These are phyloP conservation scores for Hydrangea macrophylla DNA, from an alignment of 148 eudicot genomes.

Conservation along the genomic window DNA sequence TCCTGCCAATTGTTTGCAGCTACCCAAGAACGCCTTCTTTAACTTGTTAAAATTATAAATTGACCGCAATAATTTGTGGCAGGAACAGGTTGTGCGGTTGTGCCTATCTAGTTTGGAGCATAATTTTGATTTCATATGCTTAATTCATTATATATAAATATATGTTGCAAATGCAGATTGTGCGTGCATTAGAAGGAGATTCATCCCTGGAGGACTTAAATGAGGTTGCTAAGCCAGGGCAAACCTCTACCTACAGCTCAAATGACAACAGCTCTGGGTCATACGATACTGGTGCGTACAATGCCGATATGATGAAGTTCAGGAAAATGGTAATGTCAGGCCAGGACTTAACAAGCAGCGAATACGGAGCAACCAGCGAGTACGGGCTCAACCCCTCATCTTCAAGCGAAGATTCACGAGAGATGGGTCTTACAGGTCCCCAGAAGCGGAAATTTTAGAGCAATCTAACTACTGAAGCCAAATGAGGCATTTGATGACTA, in stretches of 20 bases:
- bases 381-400: conserved; percentile 25
- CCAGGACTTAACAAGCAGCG: conserved; percentile 32
- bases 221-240: conserved; percentile 32
- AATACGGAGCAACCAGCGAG: conserved; percentile 23
- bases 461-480: no score
- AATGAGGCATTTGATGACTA: no score
- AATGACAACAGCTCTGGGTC: conserved; percentile 10
- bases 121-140: neutral
- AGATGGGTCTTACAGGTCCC: conserved; percentile 4
- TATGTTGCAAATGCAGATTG: conserved; percentile 45
- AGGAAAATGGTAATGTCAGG: conserved; percentile 48
- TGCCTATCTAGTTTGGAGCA: neutral
- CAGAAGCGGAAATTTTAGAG: conserved; percentile 25
- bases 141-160: neutral
- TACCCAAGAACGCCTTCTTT: neutral
- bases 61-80: neutral
- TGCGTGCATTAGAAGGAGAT: conserved; percentile 67
- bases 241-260: conserved; percentile 16
- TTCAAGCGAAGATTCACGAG: conserved; percentile 18
- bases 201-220: conserved; percentile 59
- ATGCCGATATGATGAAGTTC: conserved; percentile 58
- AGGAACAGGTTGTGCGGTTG: no score
- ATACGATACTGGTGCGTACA: conserved; percentile 53
- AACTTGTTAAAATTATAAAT: neutral
- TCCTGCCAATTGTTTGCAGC: neutral